A percentile compares a stretch with the other conserved stretches of the same genome.
Conservation (phyloP, 2,329 filamentous ascomycete species). For the Claviceps pazoutovae region DNA sequence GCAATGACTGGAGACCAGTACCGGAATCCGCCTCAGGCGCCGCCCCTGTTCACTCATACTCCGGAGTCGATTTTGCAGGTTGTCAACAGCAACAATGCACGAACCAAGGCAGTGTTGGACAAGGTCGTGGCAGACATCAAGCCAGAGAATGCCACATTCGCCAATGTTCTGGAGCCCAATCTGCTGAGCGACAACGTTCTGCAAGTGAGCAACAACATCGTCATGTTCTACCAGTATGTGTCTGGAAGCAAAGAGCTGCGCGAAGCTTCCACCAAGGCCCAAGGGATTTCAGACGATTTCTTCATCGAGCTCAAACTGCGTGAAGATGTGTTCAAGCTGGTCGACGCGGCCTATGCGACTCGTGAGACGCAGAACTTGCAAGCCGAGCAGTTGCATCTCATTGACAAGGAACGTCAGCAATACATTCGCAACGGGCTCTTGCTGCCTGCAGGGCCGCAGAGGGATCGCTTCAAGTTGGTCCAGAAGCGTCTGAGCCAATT, state of each 20-base stretch:
- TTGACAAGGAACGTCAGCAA: conserved; percentile 65
- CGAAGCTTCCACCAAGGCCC: conserved; percentile 62
- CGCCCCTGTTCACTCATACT: conserved; percentile 64
- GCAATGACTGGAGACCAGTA: conserved; percentile 55
- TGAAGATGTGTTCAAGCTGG: conserved; percentile 61
- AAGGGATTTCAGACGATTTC: conserved; percentile 64
- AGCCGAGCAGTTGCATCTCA: conserved; percentile 53
- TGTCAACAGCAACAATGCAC: conserved; percentile 51
- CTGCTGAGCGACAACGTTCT: conserved; percentile 57
- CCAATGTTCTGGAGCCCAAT: conserved; percentile 49
- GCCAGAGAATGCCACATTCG: conserved; percentile 36
- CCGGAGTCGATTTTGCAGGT: conserved; percentile 53
- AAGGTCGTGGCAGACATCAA: conserved; percentile 49
- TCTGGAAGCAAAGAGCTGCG: conserved; percentile 54
- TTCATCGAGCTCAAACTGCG: conserved; percentile 67
- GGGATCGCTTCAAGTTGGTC: conserved; percentile 75
- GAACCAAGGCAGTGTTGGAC: conserved; percentile 51
- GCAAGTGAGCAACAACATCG: conserved; percentile 46
- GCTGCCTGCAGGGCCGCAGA: conserved; percentile 52
- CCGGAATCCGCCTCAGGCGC: conserved; percentile 61
- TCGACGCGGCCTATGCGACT: conserved; percentile 42
- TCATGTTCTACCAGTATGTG: conserved; percentile 71
- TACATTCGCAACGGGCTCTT: conserved; percentile 66
- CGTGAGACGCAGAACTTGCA: conserved; percentile 43
- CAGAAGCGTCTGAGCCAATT: conserved; percentile 67